Evolutionary conservation across 2,329 filamentous ascomycete species (phyloP), one percentile per base, ranked within the genome.

Genomic region (Cercospora sp.): DNA sequence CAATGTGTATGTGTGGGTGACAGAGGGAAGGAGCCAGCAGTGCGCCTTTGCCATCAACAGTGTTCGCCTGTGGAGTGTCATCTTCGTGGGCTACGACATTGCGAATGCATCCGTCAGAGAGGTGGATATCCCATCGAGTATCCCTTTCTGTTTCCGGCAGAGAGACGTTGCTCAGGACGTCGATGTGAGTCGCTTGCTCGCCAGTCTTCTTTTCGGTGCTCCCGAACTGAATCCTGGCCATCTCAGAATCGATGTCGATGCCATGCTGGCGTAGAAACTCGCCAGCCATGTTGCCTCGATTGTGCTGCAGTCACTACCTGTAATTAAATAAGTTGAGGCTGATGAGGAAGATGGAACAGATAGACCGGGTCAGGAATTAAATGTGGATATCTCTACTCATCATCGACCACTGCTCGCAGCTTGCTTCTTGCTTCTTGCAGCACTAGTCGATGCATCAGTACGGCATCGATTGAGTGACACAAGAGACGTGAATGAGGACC

Each of bases 1-100:
- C 90, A 30, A 92, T 82, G 74, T 92, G 90, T 61, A 92, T 86
- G 72, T 92, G 90, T 7, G 90, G 89, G 74, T 92, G 90, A 71
- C 89, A 91, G 3, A 92, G 83, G 8, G 85, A 83, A 3, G 88
- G 87, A 21, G 81, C 79, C 10, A 87, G 72, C 1, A 87, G 77
- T 28, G 80, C 76, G 60, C 77, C 78, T 24, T 72, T 65, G 18
- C 78, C 81, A 70, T 84, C 72, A 61, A 87, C 77, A n/a, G 51
- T 16, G 26, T 51, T 32, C 5, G 55, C 32, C 18, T 18, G 30
- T 16, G 30, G 16, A 3, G 32, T 26, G 12, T 7, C 49, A 1
- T 30, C 43, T 9, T 53, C 32, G 2, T 49, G 28, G 13, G 53
- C 26, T 12, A 51, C 32, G 40, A 70, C 45, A 12, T 30, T 30